Evolutionary conservation across 495 filamentous ascomycete genomes (phyloP).

Genomic region (Podospora tetraspora): DNA sequence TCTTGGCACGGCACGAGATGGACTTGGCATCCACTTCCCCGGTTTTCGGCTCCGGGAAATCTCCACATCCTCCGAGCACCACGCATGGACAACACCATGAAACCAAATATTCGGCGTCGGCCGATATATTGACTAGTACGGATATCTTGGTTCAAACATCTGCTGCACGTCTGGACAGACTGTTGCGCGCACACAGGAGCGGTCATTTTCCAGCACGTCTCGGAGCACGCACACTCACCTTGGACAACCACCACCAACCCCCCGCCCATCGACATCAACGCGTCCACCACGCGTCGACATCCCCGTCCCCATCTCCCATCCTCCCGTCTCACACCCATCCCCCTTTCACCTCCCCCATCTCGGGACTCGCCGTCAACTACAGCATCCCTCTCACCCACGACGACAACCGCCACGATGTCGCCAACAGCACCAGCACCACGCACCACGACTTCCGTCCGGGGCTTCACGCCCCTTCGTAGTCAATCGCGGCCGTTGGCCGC

Average conservation of each 20-base stretch:
- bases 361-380: neutral
- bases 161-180: neutral
- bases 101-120: neutral
- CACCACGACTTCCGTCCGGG: conserved; percentile 16
- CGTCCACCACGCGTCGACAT: neutral
- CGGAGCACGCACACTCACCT: neutral
- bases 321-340: neutral
- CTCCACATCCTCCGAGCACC: neutral
- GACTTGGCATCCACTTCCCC: neutral
- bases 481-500: conserved; percentile 29
- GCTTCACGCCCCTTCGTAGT: conserved; percentile 41
- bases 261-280: neutral
- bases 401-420: neutral
- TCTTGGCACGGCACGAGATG: neutral
- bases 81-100: neutral
- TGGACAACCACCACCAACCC: neutral
- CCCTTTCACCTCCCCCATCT: neutral
- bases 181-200: neutral
- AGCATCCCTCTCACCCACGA: neutral
- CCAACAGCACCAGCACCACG: neutral
- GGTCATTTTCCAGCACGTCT: neutral
- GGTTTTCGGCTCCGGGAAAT: neutral
- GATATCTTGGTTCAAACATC: neutral
- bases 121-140: neutral
- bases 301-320: neutral